A percentile compares a stretch with the other conserved stretches of the same genome.
Evolutionary conservation across 495 filamentous ascomycete species (phyloP).

Genomic region (Aspergillus indologenus): DNA sequence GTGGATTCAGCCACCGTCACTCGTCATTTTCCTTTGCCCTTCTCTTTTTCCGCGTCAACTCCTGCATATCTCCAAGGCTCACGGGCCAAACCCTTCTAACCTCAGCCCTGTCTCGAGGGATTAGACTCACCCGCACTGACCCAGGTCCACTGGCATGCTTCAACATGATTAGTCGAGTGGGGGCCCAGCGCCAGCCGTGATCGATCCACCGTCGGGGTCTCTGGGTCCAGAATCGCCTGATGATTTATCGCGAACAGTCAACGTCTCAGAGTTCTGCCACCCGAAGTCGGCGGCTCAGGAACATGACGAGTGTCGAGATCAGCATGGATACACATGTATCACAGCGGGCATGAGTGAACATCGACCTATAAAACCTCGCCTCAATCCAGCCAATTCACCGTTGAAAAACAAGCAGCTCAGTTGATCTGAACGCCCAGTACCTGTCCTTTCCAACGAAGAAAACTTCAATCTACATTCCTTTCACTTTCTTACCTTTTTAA

Average conservation of each 20-base stretch:
- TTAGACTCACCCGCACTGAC: background rate
- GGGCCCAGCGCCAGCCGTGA: background rate
- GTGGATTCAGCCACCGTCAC: background rate
- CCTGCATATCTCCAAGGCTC: background rate
- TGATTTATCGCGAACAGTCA: conserved; percentile 6
- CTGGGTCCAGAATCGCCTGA: background rate
- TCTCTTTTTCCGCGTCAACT: background rate
- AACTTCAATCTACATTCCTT: background rate
- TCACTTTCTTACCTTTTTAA: background rate
- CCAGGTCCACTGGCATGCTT: background rate
- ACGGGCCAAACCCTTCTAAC: background rate
- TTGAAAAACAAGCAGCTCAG: background rate
- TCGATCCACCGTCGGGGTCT: conserved; percentile 1
- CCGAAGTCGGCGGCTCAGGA: background rate
- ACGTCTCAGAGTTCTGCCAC: background rate
- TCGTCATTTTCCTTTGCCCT: background rate
- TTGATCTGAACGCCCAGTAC: background rate
- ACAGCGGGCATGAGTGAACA: background rate
- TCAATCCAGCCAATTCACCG: background rate
- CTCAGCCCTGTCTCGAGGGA: background rate
- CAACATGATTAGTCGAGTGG: background rate
- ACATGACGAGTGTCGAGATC: conserved; percentile 3
- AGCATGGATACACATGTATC: background rate
- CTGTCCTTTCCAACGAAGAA: background rate
- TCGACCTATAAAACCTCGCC: background rate